Base-by-base conservation (phyloP, 495 filamentous ascomycete genomes). In the Aspergillus diversus region DNA sequence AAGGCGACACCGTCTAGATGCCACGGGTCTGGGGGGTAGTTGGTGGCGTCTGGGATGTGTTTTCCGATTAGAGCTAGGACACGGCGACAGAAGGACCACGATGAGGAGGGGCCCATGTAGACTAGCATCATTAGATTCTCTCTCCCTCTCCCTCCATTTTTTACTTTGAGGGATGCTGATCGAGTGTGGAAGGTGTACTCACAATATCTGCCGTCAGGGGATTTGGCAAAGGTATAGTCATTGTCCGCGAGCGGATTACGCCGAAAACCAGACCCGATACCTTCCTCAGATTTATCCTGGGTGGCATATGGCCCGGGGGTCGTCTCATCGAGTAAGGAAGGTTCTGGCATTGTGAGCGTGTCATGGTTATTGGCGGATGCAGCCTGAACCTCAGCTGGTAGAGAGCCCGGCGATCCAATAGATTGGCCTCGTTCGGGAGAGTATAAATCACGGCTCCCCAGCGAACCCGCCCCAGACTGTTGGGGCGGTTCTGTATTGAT, bases 1-100 rank as follows among this genome's bases (percentile, higher is more conserved):
- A 76, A 77, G 21, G 72, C 73, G 57, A 70, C 67, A 6, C 76
- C 73, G 60, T 79, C 76, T 34, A 77, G 65, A 57, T 75, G 67
- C 67, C 65, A 70, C 53, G 70, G 71, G 47, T 73, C 71, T 27
- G 69, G 67, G 5, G 63, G 68, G 33, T 58, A 72, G 11, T 69
- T 72, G 2, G 21, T 27, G 21, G 69, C 67, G 17, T 74, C 71
- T 0, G 67, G 70, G 0, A 73, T 63, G 5, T 61, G 65, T 55
- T 69, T 66, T 12, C 71, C 73, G 53, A 73, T 69, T 7, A 75
- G 34, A 21, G 66, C 66, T 12, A 74, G 50, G 9, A 74, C 71
- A 21, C 71, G 71, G 33, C 71, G 73, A 54, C 71, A 73, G 47
- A 75, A 73, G 8, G 73, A 75, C 73, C 73, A 75, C 33, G 71